Evolutionary conservation across 768 basidiomycete genomes (phyloP).

Genomic region (Paxillus ammoniavirescens): DNA sequence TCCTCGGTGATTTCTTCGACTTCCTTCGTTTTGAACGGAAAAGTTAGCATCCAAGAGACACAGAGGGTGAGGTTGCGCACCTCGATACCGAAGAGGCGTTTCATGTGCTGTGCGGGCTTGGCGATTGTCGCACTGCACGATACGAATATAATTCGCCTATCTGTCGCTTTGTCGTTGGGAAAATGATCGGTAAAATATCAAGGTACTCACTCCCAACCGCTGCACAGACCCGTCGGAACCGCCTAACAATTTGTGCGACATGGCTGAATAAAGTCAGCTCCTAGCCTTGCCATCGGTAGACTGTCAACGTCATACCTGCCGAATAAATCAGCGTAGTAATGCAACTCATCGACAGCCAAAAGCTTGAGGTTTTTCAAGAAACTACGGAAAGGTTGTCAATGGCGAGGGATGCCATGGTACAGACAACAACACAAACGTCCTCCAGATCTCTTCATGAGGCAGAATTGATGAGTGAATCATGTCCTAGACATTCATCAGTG

Average conservation of each 20-base stretch:
- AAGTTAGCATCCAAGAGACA: not conserved
- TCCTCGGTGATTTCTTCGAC: conserved; percentile 73
- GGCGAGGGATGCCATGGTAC: not conserved
- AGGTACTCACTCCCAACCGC: conserved; percentile 68
- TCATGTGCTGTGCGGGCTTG: conserved; percentile 76
- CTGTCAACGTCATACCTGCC: conserved; percentile 56
- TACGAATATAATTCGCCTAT: conserved; percentile 59
- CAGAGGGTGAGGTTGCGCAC: conserved; percentile 15
- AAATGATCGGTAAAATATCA: not conserved
- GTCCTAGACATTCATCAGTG: conserved; percentile 46
- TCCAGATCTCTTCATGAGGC: conserved; percentile 83
- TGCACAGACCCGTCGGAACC: conserved; percentile 71
- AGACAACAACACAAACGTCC: conserved; percentile 44
- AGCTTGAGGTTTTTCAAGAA: conserved; percentile 77
- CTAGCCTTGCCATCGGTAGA: not conserved
- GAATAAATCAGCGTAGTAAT: conserved; percentile 79
- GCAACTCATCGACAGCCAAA: conserved; percentile 82
- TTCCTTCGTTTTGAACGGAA: conserved; percentile 32
- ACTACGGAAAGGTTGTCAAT: conserved; percentile 34
- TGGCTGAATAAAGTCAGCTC: conserved; percentile 47
- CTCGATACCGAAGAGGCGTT: conserved; percentile 66
- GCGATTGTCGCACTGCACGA: conserved; percentile 89
- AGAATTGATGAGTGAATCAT: conserved; percentile 84
- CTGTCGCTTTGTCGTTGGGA: conserved; percentile 24
- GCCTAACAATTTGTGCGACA: conserved; percentile 74